Evolutionary conservation across 2,329 filamentous ascomycete genomes (phyloP).

Genomic region (Escovopsis sp.): DNA sequence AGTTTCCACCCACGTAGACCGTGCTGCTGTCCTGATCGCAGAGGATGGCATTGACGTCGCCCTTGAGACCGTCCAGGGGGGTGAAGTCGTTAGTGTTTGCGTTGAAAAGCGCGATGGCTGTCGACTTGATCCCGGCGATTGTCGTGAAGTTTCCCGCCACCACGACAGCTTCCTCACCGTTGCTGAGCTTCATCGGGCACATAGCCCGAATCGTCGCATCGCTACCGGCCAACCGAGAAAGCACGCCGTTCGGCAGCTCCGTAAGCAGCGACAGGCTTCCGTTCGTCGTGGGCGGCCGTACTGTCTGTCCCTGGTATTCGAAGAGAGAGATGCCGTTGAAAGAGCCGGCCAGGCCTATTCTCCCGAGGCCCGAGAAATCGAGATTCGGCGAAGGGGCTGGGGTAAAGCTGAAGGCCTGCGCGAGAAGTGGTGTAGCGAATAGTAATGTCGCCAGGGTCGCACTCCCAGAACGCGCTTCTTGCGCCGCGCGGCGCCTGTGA

Average conservation of each 20-base stretch:
- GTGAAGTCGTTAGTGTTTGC: conserved; percentile 53
- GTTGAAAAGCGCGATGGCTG: conserved; percentile 69
- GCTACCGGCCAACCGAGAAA: conserved; percentile 56
- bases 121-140: conserved; percentile 58
- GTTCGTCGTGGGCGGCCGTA: conserved; percentile 52
- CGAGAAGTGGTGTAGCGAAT: conserved; percentile 25
- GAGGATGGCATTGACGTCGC: conserved; percentile 65
- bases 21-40: conserved; percentile 64
- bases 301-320: conserved; percentile 65
- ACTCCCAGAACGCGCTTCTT: conserved; percentile 16
- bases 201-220: conserved; percentile 80
- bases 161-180: conserved; percentile 61
- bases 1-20: conserved; percentile 86
- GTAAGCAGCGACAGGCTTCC: conserved; percentile 69
- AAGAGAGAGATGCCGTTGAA: conserved; percentile 88
- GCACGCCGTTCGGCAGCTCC: conserved; percentile 71
- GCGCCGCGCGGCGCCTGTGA: conserved; percentile 26
- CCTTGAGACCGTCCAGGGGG: conserved; percentile 65
- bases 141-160: conserved; percentile 94
- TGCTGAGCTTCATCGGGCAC: conserved; percentile 58
- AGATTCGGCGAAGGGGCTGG: conserved; percentile 54
- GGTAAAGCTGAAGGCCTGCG: conserved; percentile 41
- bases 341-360: conserved; percentile 73
- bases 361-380: conserved; percentile 62
- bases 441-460: conserved; percentile 23